These are phyloP conservation scores for Phytophthora pseudosyringae DNA, from an alignment of 352 stramenopile species.

Conservation along the genomic window DNA sequence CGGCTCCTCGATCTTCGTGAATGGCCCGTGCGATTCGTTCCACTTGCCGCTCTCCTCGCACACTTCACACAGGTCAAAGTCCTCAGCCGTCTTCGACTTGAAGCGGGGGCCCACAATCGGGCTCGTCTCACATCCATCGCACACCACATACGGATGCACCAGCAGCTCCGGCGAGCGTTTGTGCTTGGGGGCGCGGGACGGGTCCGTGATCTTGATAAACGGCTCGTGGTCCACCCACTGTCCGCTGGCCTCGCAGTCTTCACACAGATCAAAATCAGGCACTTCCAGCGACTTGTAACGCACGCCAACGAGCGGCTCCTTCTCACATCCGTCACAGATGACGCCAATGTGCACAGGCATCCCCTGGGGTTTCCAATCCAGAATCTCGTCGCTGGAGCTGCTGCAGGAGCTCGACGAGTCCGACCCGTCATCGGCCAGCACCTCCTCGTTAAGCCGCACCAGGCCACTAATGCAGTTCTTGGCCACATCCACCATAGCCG, in stretches of 20 bases:
- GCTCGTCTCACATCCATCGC: constrained; percentile 67
- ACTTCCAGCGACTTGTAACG: constrained; percentile 86
- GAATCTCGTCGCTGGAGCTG: constrained; percentile 5
- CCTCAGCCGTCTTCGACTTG: constrained; percentile 59
- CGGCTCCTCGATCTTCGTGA: constrained; percentile 51
- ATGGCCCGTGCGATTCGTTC: constrained; percentile 58
- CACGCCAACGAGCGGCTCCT: constrained; percentile 57
- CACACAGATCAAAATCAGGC: constrained; percentile 82
- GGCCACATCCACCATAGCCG: constrained; percentile 45
- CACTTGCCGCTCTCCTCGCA: constrained; percentile 60
- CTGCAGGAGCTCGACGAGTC: constrained; percentile 38
- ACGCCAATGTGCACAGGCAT: constrained; percentile 44
- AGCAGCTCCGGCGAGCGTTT: constrained; percentile 34
- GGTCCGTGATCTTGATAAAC: constrained; percentile 85
- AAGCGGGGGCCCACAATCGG: constrained; percentile 71
- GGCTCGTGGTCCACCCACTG: constrained; percentile 56
- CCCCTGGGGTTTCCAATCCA: constrained; percentile 26
- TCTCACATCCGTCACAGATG: constrained; percentile 64
- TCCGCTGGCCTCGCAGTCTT: constrained; percentile 65
- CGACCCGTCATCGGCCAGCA: constrained; percentile 30
- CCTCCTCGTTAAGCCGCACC: constrained; percentile 43
- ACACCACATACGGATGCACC: constrained; percentile 60
- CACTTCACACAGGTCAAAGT: constrained; percentile 77
- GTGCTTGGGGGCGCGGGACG: constrained; percentile 54
- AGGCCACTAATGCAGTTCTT: constrained; percentile 49